Percentiles rank a stretch among this genome's conserved stretches.
Evolutionary conservation across 768 basidiomycete genomes (phyloP).

Genomic region (Mycena amicta): DNA sequence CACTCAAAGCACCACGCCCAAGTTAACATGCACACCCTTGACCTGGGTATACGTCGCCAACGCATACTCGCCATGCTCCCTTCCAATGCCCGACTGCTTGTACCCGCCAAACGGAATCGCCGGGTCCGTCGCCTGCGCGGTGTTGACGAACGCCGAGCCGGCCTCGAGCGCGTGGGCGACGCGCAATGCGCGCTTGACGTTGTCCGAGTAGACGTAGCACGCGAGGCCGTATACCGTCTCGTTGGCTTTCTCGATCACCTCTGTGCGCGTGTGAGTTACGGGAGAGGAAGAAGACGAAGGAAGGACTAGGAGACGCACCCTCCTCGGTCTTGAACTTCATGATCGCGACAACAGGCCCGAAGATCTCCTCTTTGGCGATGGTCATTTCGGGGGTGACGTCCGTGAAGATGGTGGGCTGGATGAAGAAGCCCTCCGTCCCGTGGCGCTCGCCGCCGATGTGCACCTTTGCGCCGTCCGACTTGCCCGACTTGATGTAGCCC

Average conservation of each 20-base stretch:
- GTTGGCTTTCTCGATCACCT: slow-evolving; percentile 77
- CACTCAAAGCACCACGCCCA: slow-evolving; percentile 32
- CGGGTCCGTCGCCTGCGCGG: slow-evolving; percentile 50
- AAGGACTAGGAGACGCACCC: slow-evolving; percentile 23
- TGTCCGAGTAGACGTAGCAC: slow-evolving; percentile 80
- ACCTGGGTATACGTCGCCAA: slow-evolving; percentile 67
- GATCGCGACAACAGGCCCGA: slow-evolving; percentile 73
- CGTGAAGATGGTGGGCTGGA: slow-evolving; percentile 69
- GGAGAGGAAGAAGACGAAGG: not conserved
- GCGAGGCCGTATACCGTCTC: slow-evolving; percentile 88
- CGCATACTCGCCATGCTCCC: slow-evolving; percentile 81
- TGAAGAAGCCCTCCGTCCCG: slow-evolving; percentile 63
- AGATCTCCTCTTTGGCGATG: slow-evolving; percentile 71
- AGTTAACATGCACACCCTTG: slow-evolving; percentile 71
- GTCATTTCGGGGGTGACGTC: slow-evolving; percentile 64
- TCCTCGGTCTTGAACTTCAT: slow-evolving; percentile 65
- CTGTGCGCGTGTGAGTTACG: slow-evolving; percentile 31
- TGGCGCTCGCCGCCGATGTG: slow-evolving; percentile 60
- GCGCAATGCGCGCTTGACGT: slow-evolving; percentile 73
- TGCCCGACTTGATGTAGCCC: slow-evolving; percentile 72
- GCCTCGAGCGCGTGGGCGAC: slow-evolving; percentile 77
- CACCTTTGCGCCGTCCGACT: slow-evolving; percentile 64
- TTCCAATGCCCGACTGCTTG: slow-evolving; percentile 82
- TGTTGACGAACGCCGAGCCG: slow-evolving; percentile 55
- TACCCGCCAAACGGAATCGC: slow-evolving; percentile 83